Percentiles rank a stretch among this genome's conserved stretches.
Evolutionary conservation across 2,329 filamentous ascomycete species (phyloP).

Genomic region (Aspergillus sp.): DNA sequence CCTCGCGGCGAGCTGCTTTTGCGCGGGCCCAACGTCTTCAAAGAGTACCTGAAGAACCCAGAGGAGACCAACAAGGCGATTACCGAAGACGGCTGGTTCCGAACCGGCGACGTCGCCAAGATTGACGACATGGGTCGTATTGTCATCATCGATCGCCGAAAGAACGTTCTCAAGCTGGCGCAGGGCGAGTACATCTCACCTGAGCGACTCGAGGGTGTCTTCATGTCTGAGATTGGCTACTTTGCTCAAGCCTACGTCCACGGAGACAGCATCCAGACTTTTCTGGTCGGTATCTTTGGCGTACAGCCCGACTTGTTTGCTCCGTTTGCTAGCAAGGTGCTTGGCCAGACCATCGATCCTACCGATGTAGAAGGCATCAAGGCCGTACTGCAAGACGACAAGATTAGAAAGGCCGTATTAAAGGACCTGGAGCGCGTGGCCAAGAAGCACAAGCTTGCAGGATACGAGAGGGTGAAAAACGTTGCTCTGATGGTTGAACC

Average conservation of each 20-base stretch:
- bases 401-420: slow-evolving; percentile 74
- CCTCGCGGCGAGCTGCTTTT: slow-evolving; percentile 89
- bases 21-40: slow-evolving; percentile 78
- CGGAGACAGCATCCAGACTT: slow-evolving; percentile 81
- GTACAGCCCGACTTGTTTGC: slow-evolving; percentile 85
- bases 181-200: slow-evolving; percentile 98
- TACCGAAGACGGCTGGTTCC: slow-evolving; percentile 93
- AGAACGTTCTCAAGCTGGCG: slow-evolving; percentile 98
- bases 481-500: slow-evolving; percentile 80
- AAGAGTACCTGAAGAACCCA: slow-evolving; percentile 85
- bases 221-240: slow-evolving; percentile 78
- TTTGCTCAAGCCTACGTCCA: slow-evolving; percentile 86
- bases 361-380: slow-evolving; percentile 71
- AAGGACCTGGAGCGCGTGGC: slow-evolving; percentile 79
- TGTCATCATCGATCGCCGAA: slow-evolving; percentile 92
- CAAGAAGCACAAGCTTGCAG: slow-evolving; percentile 86
- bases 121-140: slow-evolving; percentile 86
- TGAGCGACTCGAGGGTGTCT: slow-evolving; percentile 95
- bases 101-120: slow-evolving; percentile 87
- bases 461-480: slow-evolving; percentile 81
- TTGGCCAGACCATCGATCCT: slow-evolving; percentile 66
- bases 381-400: slow-evolving; percentile 68
- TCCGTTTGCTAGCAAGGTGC: slow-evolving; percentile 74
- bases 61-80: slow-evolving; percentile 84
- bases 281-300: slow-evolving; percentile 84